phyloP scores from a whole-genome alignment of 345 rosid species.

The Pugionium cornutum region DNA sequence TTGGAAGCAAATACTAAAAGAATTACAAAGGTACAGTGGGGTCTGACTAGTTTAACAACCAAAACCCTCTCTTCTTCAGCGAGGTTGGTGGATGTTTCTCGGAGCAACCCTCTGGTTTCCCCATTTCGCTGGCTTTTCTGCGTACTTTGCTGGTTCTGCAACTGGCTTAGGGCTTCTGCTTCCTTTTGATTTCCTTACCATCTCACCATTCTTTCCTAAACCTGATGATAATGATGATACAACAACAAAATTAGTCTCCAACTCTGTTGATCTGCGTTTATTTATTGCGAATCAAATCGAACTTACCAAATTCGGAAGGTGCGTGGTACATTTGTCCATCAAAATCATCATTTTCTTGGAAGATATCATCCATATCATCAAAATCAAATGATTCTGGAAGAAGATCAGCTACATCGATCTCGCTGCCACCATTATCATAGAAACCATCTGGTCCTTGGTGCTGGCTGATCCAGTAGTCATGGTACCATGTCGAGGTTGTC shows the following conservation, averaged over 20 bases:
- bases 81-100: conserved; percentile 61
- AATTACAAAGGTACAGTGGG: conserved; percentile 35
- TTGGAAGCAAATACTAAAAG: conserved; percentile 37
- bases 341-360: conserved; percentile 37
- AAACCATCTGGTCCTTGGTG: conserved; percentile 62
- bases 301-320: conserved; percentile 36
- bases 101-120: conserved; percentile 48
- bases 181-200: conserved; percentile 28
- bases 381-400: conserved; percentile 72
- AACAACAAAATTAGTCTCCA: too few species aligned
- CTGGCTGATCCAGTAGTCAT: conserved; percentile 80
- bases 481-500: conserved; percentile 74
- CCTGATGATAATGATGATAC: conserved; percentile 15
- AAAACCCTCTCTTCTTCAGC: conserved; percentile 37
- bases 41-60: conserved; percentile 30
- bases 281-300: too few species aligned
- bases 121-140: conserved; percentile 51
- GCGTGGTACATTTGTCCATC: conserved; percentile 31
- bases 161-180: conserved; percentile 32
- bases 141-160: conserved; percentile 45
- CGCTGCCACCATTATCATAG: conserved; percentile 44
- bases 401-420: conserved; percentile 48
- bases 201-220: conserved; percentile 42
- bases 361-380: conserved; percentile 53
- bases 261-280: too few species aligned